Evolutionary conservation across 1,284 basidiomycete genomes (phyloP).

Genomic region (Porogramme epimiltina): DNA sequence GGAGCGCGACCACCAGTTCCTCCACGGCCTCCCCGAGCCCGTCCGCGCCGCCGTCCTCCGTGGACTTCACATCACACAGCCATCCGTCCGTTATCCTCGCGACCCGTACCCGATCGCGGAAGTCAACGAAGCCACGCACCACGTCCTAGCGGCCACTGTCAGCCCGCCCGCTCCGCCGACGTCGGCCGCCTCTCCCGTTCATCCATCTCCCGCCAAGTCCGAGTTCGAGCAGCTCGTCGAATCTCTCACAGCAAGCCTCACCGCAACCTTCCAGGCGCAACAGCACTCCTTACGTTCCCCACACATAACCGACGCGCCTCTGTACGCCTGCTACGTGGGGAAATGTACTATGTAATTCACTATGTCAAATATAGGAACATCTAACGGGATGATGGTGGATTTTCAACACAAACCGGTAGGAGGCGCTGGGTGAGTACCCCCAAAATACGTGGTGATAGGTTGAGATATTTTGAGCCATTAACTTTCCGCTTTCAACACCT

Average conservation of each 20-base stretch:
- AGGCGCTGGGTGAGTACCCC: no score
- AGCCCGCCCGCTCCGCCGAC: background rate
- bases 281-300: background rate
- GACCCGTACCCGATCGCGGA: constrained; percentile 1
- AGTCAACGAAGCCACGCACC: constrained; percentile 1
- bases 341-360: no score
- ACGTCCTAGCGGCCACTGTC: constrained; percentile 1
- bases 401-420: no score
- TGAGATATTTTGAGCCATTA: no score
- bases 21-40: background rate
- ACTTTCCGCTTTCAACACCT: no score
- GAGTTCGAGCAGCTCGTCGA: background rate
- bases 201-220: background rate
- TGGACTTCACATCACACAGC: constrained; percentile 3
- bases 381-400: no score
- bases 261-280: background rate
- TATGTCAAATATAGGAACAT: no score
- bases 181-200: background rate
- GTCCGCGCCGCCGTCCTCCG: background rate
- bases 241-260: background rate
- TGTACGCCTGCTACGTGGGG: no score
- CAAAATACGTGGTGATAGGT: no score
- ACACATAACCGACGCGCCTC: background rate
- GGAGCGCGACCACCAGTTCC: constrained; percentile 9
- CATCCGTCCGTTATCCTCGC: background rate